Conservation (phyloP, 2,329 filamentous ascomycete genomes). For the Aspergillus felis region DNA sequence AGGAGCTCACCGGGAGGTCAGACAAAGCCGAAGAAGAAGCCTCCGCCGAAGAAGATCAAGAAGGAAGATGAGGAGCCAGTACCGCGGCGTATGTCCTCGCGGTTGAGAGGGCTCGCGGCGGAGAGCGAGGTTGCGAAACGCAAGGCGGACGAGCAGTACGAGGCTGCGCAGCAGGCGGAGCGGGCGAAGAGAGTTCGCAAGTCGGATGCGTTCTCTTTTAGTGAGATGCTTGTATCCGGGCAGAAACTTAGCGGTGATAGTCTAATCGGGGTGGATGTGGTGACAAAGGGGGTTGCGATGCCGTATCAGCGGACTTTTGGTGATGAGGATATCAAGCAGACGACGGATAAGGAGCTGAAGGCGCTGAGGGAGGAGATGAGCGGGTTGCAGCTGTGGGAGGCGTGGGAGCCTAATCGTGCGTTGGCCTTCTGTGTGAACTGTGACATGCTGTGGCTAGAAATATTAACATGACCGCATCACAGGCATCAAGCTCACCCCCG, state of each 20-base stretch:
- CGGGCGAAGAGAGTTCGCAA: constrained; percentile 61
- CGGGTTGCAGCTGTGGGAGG: constrained; percentile 72
- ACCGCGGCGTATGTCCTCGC: constrained; percentile 59
- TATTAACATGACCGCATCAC: constrained; percentile 4
- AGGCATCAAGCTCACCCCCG: constrained; percentile 90
- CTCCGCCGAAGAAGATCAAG: constrained; percentile 57
- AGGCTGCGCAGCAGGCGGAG: constrained; percentile 54
- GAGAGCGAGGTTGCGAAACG: constrained; percentile 65
- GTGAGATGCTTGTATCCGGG: constrained; percentile 75
- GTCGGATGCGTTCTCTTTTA: constrained; percentile 66
- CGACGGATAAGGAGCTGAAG: constrained; percentile 70
- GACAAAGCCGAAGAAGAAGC: constrained; percentile 46
- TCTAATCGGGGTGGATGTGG: constrained; percentile 59
- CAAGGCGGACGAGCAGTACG: constrained; percentile 63
- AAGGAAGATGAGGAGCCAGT: constrained; percentile 53
- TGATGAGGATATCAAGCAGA: constrained; percentile 76
- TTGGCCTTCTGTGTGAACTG: constrained; percentile 7
- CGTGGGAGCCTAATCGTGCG: constrained; percentile 74
- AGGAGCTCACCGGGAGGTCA: constrained; percentile 47
- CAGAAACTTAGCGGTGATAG: constrained; percentile 66
- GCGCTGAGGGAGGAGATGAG: constrained; percentile 73
- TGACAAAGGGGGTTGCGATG: constrained; percentile 63
- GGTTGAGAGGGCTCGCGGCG: constrained; percentile 59
- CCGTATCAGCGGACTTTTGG: constrained; percentile 83
- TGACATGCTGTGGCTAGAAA: neutral